phyloP scores from a whole-genome alignment of 2,329 filamentous ascomycete genomes.

The Fusarium succisae region DNA sequence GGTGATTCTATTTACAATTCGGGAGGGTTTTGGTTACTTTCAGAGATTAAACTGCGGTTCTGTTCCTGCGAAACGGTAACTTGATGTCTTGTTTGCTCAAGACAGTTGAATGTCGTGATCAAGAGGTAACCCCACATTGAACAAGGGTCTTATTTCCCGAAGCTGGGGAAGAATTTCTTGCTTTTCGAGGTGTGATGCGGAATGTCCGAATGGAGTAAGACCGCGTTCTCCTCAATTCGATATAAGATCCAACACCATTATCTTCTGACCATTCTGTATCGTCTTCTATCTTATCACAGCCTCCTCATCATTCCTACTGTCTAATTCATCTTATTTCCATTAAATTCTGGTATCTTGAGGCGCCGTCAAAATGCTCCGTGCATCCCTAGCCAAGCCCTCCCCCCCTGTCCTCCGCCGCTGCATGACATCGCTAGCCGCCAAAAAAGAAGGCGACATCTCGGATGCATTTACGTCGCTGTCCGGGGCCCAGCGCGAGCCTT shows the following conservation, averaged over 20 bases:
- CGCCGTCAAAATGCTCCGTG: constrained; percentile 33
- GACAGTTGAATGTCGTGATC: not conserved
- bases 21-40: not conserved
- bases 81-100: not conserved
- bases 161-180: constrained; percentile 6
- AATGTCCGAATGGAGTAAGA: constrained; percentile 44
- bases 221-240: constrained; percentile 36
- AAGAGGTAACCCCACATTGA: not conserved
- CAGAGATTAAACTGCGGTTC: not conserved
- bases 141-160: constrained; percentile 1
- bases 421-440: constrained; percentile 43
- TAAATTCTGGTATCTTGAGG: not conserved
- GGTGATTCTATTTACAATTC: not conserved
- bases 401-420: constrained; percentile 18
- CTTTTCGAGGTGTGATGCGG: constrained; percentile 19
- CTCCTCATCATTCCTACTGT: not conserved
- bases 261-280: not conserved
- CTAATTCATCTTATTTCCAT: accelerated
- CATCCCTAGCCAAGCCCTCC: constrained; percentile 24
- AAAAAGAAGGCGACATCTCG: constrained; percentile 70
- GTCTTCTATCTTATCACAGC: not conserved
- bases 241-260: constrained; percentile 27
- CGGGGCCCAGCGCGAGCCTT: constrained; percentile 53
- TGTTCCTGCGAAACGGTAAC: not conserved
- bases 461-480: constrained; percentile 70